These are phyloP conservation scores for Clavispora fructus DNA, from an alignment of 805 yeast species.

Conservation along the genomic window DNA sequence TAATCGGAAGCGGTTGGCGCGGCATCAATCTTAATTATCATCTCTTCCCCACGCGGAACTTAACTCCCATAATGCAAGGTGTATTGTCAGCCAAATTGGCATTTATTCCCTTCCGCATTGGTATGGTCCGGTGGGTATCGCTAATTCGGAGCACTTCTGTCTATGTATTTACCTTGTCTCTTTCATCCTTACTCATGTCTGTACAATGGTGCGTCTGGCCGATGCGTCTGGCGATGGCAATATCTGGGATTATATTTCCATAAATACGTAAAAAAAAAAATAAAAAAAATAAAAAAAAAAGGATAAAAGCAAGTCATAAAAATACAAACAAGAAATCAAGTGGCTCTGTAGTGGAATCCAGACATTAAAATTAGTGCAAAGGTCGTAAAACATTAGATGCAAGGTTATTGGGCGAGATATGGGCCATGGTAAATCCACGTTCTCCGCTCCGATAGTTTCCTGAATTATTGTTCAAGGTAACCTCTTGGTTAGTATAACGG, in stretches of 20 bases:
- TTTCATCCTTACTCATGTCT: background rate
- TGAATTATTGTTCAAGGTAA: background rate
- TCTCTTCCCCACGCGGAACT: background rate
- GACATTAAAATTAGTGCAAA: conserved; percentile 1
- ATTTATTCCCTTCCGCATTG: no score
- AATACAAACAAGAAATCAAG: conserved; percentile 2
- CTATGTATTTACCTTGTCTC: no score
- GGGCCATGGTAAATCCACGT: background rate
- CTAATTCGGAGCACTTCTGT: no score
- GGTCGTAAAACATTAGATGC: conserved; percentile 2
- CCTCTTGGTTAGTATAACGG: background rate
- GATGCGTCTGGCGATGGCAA: no score
- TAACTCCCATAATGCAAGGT: background rate
- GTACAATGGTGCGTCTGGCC: no score
- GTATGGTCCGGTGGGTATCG: no score
- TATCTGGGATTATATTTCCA: no score
- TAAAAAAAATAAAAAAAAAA: conserved; percentile 1
- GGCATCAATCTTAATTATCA: background rate
- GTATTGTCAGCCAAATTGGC: background rate
- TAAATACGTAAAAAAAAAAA: conserved; percentile 1
- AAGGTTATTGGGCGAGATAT: background rate
- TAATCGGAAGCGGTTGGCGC: background rate
- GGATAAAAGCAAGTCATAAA: background rate
- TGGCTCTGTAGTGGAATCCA: conserved; percentile 1
- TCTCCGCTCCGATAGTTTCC: background rate